Base-by-base conservation (phyloP, 2,329 filamentous ascomycete genomes). In the Pseudogymnoascus sp. region DNA sequence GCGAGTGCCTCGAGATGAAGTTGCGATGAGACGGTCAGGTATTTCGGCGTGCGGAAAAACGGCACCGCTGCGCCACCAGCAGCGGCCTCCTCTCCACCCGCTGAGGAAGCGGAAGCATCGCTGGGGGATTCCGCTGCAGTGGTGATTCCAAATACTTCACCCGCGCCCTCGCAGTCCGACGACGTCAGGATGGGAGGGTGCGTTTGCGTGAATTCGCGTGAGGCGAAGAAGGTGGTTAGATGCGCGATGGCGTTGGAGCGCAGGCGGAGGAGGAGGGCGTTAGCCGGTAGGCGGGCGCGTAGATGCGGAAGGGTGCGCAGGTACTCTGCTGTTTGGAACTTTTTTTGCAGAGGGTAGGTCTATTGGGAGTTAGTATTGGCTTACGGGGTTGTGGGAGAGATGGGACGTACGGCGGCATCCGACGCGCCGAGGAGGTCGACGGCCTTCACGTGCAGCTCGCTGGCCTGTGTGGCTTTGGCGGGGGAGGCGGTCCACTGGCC, bases 151-250 rank as follows among this genome's bases (percentile, higher is more conserved):
- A 99, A 99, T 16, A 96, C 93, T 73, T 97, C 93, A 0, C 95
- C 95, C 1, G 93, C 95, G 3, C 95, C 95, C 78, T 99, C 95
- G 72, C 95, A 99, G 71, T 99, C 95, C 0, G 93, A 96, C 0
- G 93, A 97, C 1, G 95, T 97, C 71, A 99, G 90, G 70, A 97
- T 87, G 4, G 95, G 95, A 3, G 95, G 91, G 69, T 97, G 93
- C 6, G 90, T 91, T 76, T 97, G 89, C 64, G 90, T 82, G 70
- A 90, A 93, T 63, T 85, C 81, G 64, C 85, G 82, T 26, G 79
- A 76, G 56, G 83, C 81, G 76, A 97, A 97, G 76, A 92, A 93
- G 56, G 82, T 82, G 62, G 86, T 90, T 47, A 96, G 75, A 56
- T 86, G 82, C 59, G 86, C 84, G 66, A 92, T 88, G 68, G 88